Evolutionary conservation across 495 filamentous ascomycete genomes (phyloP).

Genomic region (Astrothelium subdiscretum): DNA sequence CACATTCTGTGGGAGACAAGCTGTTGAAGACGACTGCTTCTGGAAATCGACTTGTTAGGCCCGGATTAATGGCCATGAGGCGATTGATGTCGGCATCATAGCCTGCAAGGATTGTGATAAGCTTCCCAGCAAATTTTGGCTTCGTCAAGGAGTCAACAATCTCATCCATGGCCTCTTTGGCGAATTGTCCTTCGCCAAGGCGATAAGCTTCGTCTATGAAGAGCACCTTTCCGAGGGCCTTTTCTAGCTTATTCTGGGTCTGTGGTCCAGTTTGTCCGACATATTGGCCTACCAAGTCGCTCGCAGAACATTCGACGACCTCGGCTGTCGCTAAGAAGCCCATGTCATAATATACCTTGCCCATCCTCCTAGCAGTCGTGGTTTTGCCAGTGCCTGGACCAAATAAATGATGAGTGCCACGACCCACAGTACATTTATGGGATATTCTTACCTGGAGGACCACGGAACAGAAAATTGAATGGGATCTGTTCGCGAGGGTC

Average conservation of each 20-base stretch:
- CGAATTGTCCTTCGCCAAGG: constrained; percentile 45
- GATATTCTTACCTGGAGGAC: constrained; percentile 44
- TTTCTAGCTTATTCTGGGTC: constrained; percentile 44
- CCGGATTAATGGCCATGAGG: constrained; percentile 51
- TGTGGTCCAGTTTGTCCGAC: constrained; percentile 57
- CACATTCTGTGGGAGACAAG: constrained; percentile 34
- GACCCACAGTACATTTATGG: not conserved
- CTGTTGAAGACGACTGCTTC: constrained; percentile 42
- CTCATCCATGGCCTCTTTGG: constrained; percentile 63
- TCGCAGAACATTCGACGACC: constrained; percentile 31
- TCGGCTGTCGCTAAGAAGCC: constrained; percentile 29
- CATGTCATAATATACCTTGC: constrained; percentile 59
- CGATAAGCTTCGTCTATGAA: constrained; percentile 62
- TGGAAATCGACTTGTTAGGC: constrained; percentile 50
- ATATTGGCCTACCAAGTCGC: constrained; percentile 31
- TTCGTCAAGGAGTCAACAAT: constrained; percentile 60
- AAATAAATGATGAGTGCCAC: not conserved
- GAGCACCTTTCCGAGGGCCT: constrained; percentile 49
- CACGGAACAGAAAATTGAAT: constrained; percentile 52
- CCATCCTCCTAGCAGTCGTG: constrained; percentile 58
- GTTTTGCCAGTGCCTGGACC: constrained; percentile 61
- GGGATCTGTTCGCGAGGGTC: constrained; percentile 49
- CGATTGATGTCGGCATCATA: constrained; percentile 61
- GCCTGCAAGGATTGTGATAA: constrained; percentile 66
- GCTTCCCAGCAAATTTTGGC: constrained; percentile 45